Conservation (phyloP, 306 rosid species). For the Medicago arabica region DNA sequence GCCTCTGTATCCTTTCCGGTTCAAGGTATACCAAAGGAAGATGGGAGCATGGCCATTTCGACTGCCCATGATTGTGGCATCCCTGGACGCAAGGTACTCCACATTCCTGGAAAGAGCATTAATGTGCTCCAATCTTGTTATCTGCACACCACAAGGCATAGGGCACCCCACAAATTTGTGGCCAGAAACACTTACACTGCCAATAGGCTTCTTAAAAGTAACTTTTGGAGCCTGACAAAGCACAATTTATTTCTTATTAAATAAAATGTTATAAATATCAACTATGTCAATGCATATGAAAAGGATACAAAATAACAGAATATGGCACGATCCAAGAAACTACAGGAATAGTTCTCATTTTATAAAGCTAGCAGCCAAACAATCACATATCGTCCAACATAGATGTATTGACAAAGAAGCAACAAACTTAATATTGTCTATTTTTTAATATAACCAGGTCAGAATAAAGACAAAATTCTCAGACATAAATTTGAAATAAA, state of each 20-base stretch:
- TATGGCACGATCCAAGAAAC: background rate
- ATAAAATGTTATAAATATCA: background rate
- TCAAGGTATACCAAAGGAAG: conserved; percentile 65
- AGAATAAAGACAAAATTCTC: conserved; percentile 12
- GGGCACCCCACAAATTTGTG: conserved; percentile 70
- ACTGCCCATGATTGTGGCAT: conserved; percentile 67
- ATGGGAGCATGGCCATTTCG: conserved; percentile 70
- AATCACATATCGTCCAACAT: conserved; percentile 3
- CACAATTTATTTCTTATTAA: conserved; percentile 7
- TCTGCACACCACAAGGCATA: conserved; percentile 69
- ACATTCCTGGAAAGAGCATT: conserved; percentile 62
- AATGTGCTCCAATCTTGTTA: conserved; percentile 55
- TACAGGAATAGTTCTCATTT: conserved; percentile 28
- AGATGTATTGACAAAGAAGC: conserved; percentile 26
- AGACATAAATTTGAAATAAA: background rate
- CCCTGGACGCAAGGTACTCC: conserved; percentile 65
- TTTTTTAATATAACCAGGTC: conserved; percentile 14
- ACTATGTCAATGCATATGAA: background rate
- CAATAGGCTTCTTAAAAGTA: conserved; percentile 61
- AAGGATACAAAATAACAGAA: background rate
- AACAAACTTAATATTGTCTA: conserved; percentile 14
- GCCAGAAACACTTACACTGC: conserved; percentile 67
- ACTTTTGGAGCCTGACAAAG: conserved; percentile 61
- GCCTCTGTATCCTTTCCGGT: conserved; percentile 62
- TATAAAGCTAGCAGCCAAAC: conserved; percentile 4